phyloP scores from a whole-genome alignment of 2,329 filamentous ascomycete genomes.

The Chaetomiaceae sp. region DNA sequence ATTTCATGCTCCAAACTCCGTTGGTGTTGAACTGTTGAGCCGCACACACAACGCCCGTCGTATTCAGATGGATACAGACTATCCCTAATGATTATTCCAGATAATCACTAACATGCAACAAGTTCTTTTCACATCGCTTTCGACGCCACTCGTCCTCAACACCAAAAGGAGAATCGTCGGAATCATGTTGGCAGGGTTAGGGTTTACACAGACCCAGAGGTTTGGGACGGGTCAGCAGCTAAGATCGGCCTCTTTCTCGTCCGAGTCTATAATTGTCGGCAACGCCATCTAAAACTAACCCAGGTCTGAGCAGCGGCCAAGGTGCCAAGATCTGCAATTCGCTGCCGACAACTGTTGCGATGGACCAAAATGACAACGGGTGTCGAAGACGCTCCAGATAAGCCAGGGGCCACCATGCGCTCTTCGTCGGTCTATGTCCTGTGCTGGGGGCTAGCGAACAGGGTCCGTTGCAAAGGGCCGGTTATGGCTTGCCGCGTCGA shows the following conservation, averaged over 20 bases:
- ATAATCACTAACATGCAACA: no score
- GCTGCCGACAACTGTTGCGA: neutral
- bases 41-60: neutral
- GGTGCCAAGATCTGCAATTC: constrained; percentile 1
- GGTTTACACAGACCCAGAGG: neutral
- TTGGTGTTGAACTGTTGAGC: constrained; percentile 2
- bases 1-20: neutral
- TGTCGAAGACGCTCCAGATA: neutral
- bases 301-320: neutral
- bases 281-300: neutral
- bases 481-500: no score
- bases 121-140: no score
- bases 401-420: constrained; percentile 10
- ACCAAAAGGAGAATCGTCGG: no score
- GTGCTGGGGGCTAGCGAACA: neutral
- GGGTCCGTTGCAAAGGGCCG: no score
- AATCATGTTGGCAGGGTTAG: constrained; percentile 14
- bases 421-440: no score
- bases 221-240: neutral
- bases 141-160: no score
- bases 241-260: constrained; percentile 7
- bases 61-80: no score
- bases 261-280: constrained; percentile 14
- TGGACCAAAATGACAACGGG: neutral
- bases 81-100: no score